These are phyloP conservation scores for Globisporangium carolinianum DNA, from an alignment of 352 stramenopile genomes.

Conservation along the genomic window DNA sequence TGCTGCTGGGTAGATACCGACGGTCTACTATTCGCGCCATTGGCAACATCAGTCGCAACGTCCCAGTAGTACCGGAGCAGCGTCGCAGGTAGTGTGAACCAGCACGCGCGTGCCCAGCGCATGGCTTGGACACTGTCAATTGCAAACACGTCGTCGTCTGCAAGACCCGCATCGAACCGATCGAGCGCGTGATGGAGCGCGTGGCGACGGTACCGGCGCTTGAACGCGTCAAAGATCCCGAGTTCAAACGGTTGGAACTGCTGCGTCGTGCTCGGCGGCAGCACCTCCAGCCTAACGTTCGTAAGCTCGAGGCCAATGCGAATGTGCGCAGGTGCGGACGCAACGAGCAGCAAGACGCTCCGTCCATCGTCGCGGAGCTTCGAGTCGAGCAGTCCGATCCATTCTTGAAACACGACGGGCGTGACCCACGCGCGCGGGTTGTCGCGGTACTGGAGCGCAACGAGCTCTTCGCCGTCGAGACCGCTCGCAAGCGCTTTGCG, in stretches of 20 bases:
- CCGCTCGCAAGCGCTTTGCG: constrained; percentile 3
- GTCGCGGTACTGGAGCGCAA: constrained; percentile 42
- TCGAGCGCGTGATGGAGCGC: constrained; percentile 50
- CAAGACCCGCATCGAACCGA: constrained; percentile 29
- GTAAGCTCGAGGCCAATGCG: constrained; percentile 41
- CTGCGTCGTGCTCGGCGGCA: constrained; percentile 22
- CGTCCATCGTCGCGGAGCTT: constrained; percentile 37
- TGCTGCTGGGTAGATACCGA: not conserved
- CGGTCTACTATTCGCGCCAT: too few species aligned
- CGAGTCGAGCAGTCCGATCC: constrained; percentile 37
- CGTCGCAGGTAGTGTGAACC: constrained; percentile 22
- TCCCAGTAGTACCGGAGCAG: constrained; percentile 40
- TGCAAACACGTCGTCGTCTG: constrained; percentile 34
- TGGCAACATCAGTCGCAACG: not conserved
- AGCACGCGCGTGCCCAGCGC: constrained; percentile 46
- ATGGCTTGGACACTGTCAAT: constrained; percentile 44
- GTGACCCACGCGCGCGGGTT: constrained; percentile 53
- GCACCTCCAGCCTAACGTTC: constrained; percentile 44
- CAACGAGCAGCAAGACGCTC: constrained; percentile 33
- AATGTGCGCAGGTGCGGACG: constrained; percentile 38
- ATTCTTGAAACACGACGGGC: constrained; percentile 54
- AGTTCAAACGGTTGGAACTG: constrained; percentile 32
- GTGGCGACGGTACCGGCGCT: constrained; percentile 44
- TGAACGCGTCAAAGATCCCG: constrained; percentile 39
- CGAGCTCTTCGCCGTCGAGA: constrained; percentile 1